These are phyloP conservation scores for Plasmodiophora brassicae DNA, from an alignment of 208 protist species.

Conservation along the genomic window DNA sequence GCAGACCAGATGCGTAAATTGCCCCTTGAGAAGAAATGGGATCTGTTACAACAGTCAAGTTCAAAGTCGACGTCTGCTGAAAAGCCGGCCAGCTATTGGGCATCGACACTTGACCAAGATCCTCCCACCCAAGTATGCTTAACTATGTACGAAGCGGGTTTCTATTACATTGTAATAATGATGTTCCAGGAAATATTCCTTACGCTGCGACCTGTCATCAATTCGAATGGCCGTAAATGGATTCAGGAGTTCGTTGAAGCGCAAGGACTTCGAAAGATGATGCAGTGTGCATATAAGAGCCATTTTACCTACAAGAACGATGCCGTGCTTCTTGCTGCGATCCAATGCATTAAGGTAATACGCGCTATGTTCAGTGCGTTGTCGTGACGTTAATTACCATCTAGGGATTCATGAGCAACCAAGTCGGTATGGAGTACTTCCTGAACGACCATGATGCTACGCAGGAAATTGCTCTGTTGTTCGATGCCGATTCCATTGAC, in stretches of 20 bases:
- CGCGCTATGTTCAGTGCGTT: not conserved
- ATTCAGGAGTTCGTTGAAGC: slow-evolving; percentile 21
- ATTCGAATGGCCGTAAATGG: slow-evolving; percentile 26
- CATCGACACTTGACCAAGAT: slow-evolving; percentile 4
- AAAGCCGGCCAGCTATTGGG: slow-evolving; percentile 12
- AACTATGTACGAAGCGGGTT: not conserved
- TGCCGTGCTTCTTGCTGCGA: slow-evolving; percentile 13
- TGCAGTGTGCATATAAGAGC: not conserved
- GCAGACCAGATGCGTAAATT: slow-evolving; percentile 6
- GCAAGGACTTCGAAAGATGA: not conserved
- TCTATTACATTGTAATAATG: not conserved
- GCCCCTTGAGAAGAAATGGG: slow-evolving; percentile 5
- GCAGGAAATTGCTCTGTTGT: not conserved
- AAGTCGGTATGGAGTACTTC: slow-evolving; percentile 26
- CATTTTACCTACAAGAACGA: slow-evolving; percentile 32
- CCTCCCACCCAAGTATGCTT: slow-evolving; percentile 10
- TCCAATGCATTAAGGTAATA: not conserved
- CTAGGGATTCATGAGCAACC: slow-evolving; percentile 32
- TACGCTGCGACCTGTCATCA: slow-evolving; percentile 3
- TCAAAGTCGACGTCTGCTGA: slow-evolving; percentile 12
- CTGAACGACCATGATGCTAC: not conserved
- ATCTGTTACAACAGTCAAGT: not conserved
- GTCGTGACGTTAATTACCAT: not conserved
- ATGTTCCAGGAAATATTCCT: slow-evolving; percentile 23
- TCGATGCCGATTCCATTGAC: slow-evolving; percentile 20